These are phyloP conservation scores for Trichophyton simii DNA, from an alignment of 2,329 filamentous ascomycete genomes.

Conservation along the genomic window DNA sequence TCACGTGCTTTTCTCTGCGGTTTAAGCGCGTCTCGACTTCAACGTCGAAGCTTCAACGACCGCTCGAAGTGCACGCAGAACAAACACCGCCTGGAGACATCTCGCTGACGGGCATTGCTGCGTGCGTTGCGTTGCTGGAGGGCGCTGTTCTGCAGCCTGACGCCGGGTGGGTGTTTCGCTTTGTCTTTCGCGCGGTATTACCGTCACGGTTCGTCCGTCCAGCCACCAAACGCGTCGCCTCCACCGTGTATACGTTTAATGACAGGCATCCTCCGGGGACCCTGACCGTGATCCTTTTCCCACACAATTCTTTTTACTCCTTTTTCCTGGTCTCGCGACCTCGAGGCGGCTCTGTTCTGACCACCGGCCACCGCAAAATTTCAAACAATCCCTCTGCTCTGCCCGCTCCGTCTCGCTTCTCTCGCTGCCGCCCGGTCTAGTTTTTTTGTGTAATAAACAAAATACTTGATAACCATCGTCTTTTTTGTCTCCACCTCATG, in stretches of 20 bases:
- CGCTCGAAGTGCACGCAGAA: not conserved
- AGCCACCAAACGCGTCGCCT: slow-evolving; percentile 13
- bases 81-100: not conserved
- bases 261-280: slow-evolving; percentile 9
- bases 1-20: not conserved
- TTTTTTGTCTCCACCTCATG: not conserved
- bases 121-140: not conserved
- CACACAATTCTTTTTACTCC: slow-evolving; percentile 5
- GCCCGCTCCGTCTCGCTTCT: not conserved
- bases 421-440: not conserved
- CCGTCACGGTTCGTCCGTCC: slow-evolving; percentile 2
- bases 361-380: not conserved
- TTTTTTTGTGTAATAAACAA: not conserved
- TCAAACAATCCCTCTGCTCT: not conserved
- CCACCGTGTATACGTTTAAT: slow-evolving; percentile 10
- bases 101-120: not conserved
- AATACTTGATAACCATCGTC: not conserved
- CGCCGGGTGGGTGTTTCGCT: not conserved
- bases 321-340: slow-evolving; percentile 2
- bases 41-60: not conserved
- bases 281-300: slow-evolving; percentile 11
- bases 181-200: not conserved
- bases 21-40: not conserved
- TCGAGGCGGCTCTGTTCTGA: slow-evolving; percentile 5
- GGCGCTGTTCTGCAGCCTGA: not conserved